Evolutionary conservation across 495 filamentous ascomycete species (phyloP).

Genomic region (Hypoxylon cercidicola): DNA sequence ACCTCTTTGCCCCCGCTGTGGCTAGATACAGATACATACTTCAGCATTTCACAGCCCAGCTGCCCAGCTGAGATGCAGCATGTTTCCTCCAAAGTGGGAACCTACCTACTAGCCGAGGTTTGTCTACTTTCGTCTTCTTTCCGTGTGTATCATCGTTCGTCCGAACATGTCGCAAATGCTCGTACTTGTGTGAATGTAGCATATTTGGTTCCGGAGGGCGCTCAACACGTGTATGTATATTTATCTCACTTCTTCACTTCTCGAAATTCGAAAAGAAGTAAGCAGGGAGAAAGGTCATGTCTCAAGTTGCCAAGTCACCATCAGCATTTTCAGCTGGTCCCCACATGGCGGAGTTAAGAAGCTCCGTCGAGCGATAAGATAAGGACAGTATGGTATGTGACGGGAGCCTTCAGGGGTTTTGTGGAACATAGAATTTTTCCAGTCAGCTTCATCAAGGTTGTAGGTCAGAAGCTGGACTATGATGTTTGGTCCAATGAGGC

Average conservation of each 20-base stretch:
- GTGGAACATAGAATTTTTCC: conserved; percentile 1
- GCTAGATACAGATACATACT: no score
- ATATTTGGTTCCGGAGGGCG: no score
- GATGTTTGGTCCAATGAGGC: conserved; percentile 24
- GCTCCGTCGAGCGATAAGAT: conserved; percentile 10
- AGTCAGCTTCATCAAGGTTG: conserved; percentile 24
- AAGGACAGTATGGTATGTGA: conserved; percentile 3
- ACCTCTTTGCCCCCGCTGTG: not conserved
- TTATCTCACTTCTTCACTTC: no score
- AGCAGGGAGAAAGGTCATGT: not conserved
- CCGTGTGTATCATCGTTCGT: not conserved
- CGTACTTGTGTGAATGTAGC: not conserved
- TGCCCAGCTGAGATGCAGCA: no score
- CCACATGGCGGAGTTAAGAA: conserved; percentile 16
- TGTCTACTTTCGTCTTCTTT: conserved; percentile 1
- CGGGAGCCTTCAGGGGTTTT: conserved; percentile 1
- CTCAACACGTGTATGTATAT: no score
- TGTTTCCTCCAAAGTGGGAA: conserved; percentile 5
- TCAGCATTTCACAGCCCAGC: no score
- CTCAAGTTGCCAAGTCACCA: no score
- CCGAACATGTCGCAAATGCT: not conserved
- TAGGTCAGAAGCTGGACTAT: conserved; percentile 6
- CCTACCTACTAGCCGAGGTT: conserved; percentile 28
- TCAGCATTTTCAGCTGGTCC: not conserved
- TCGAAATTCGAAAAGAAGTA: no score